Base-by-base conservation (phyloP, 129 eudicot species). In the Saposhnikovia divaricata region DNA sequence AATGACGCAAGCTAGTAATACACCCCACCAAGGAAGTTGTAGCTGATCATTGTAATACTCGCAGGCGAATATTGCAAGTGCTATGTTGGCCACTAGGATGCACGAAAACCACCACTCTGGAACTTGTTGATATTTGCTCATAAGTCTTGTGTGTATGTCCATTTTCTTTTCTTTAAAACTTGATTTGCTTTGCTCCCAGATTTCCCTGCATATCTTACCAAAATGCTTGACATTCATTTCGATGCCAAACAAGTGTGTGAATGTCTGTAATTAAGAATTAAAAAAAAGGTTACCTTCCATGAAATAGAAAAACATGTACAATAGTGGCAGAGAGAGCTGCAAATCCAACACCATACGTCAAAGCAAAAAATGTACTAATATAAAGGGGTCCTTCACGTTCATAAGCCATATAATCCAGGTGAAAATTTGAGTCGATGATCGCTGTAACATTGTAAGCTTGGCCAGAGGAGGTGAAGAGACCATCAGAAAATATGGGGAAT, bases 101-200 rank as follows among this genome's bases (percentile, higher is more conserved):
- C 86, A 91, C 99, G 95, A 92, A 82, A 96, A 96, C 99, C 99
- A 96, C 99, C 96, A 96, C 86, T 96, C 99, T 0, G 99, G 99
- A 11, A 89, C 97, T 87, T 95, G 96, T n/a, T 74, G 86, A 77
- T 95, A 95, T 71, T 86, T 89, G 85, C 92, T 89, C 98, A 95
- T 95, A 23, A 95, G 86, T 78, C 81, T 88, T 39, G 98, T 90
- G 80, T 95, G 98, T 92, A 92, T 81, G 88, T 95, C 98, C 92
- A 87, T 88, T 70, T 87, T 85, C 85, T 78, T 87, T 25, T 86
- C 95, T 48, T 86, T 82, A 73, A 96, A 92, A 83, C 97, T 96
- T 39, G 99, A 91, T 78, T 46, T 92, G 83, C 96, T 96, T 78
- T 90, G 98, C 81, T 89, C 93, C 97, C 94, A 95, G 73, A 95